Evolutionary conservation across 1,284 basidiomycete species (phyloP), one percentile per base, ranked within the genome.

Genomic region (Gymnopus androsaceus): DNA sequence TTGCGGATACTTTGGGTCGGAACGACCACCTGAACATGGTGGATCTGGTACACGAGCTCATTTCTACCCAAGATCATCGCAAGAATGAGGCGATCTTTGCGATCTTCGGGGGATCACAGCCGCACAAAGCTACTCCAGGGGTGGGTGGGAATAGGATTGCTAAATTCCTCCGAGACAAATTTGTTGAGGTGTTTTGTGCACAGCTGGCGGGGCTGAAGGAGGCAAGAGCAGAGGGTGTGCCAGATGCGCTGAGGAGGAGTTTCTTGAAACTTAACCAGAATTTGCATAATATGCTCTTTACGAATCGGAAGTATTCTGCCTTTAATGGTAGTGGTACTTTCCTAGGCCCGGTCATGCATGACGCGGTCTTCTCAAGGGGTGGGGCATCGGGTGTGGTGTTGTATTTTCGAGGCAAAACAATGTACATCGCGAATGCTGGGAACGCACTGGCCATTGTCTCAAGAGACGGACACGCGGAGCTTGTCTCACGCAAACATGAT

Each of bases 381-480:
- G 94, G 94, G 3, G 92, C 93, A 0, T 90, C 92, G 0, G 95
- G 91, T 1, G 84, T 97, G 53, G 88, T 95, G 46, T 81, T 95
- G 23, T 98, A 98, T 71, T 81, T 98, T 55, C 78, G 83, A 25
- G 88, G 85, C 45, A 89, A 85, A 73, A 93, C 82, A 23, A 78
- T 99, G 66, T 90, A 94, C 67, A 87, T 95, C 52, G 97, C 94
- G 17, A 98, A 98, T 68, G 89, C 85, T 1, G 97, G 97, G 0
- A 87, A 94, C 59, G 87, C 91, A 1, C 80, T 98, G 46, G 95
- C 95, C 0, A 94, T 99, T 49, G 77, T 98, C 47, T 96, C 94
- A 7, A 79, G 84, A 45, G 88, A 90, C 49, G 94, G 94, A 1
- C 82, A 84, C 17, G 91, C 94, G 0, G 76, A 89, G 52, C 72